These are phyloP conservation scores for Ganoderma lingzhi DNA, from an alignment of 1,284 basidiomycete genomes.

Conservation along the genomic window DNA sequence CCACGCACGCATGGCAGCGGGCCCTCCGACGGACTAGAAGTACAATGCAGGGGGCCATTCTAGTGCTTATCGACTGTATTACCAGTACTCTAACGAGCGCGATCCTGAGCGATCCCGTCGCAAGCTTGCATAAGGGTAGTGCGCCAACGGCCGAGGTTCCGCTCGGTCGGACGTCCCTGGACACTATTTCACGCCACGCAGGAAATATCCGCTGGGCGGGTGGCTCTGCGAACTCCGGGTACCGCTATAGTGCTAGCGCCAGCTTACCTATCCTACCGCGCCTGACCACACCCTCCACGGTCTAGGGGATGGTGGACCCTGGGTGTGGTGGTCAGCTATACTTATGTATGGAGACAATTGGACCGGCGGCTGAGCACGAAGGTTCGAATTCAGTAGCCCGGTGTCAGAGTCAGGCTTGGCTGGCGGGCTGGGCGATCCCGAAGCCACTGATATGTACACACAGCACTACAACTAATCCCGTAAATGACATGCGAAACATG, in stretches of 20 bases:
- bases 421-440: background rate
- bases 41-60: background rate
- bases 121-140: conserved; percentile 9
- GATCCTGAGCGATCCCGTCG: conserved; percentile 1
- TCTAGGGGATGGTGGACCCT: background rate
- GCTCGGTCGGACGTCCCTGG: background rate
- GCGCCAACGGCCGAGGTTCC: background rate
- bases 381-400: background rate
- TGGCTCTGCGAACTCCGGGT: conserved; percentile 1
- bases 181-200: background rate
- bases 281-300: background rate
- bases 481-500: background rate
- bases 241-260: background rate
- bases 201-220: background rate
- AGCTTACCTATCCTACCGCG: background rate
- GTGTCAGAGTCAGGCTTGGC: background rate
- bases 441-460: background rate
- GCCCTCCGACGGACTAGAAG: background rate
- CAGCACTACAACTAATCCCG: background rate
- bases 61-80: background rate
- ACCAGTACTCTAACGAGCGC: background rate
- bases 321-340: background rate
- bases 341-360: conserved; percentile 2
- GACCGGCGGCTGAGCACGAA: conserved; percentile 5
- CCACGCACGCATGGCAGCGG: background rate